Evolutionary conservation across 306 rosid genomes (phyloP), one percentile per base, ranked within the genome.

Genomic region (Vigna trinervia): DNA sequence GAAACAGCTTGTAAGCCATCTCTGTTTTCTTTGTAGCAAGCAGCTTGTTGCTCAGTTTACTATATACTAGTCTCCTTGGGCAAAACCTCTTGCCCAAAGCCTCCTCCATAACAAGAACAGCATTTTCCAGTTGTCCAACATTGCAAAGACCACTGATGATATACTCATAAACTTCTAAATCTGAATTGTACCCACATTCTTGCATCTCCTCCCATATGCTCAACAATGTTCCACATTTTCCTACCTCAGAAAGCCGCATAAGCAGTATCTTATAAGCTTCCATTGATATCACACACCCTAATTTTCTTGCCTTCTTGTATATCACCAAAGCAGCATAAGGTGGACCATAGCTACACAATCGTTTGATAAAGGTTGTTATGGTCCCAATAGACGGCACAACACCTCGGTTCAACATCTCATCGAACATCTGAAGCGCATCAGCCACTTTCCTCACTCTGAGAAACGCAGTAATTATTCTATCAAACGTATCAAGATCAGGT

Each of bases 51-150:
- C 89, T 86, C 56, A 94, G 81, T 84, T 89, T 94, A 87, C 95
- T 87, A 71, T 85, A 92, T 17, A 85, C 85, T 69, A 84, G 96
- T 84, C 96, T 90, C 86, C 88, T 82, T 1, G 96, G 96, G 75
- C 92, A 92, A 66, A 90, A 92, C 9, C 96, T 96, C 73, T 83
- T 84, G 47, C 75, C 67, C 82, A 94, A 71, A 79, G 84, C 87
- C 88, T 94, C 98, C 85, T 92, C 97, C 98, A 90, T 89, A 72
- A 89, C 97, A 83, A 87, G 93, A 83, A 88, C 93, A 19, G 95
- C 97, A 83, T 86, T 89, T 75, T 94, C 97, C 71, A 94, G 93
- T 71, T 90, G 95, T 73, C 96, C 98, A 14, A 84, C 60, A 78
- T 86, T 90, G 84, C 93, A 90, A 77, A 92, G 97, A 58, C 98